Evolutionary conservation across 169 alveolate genomes (phyloP).

Genomic region (Plasmodium falciparum): DNA sequence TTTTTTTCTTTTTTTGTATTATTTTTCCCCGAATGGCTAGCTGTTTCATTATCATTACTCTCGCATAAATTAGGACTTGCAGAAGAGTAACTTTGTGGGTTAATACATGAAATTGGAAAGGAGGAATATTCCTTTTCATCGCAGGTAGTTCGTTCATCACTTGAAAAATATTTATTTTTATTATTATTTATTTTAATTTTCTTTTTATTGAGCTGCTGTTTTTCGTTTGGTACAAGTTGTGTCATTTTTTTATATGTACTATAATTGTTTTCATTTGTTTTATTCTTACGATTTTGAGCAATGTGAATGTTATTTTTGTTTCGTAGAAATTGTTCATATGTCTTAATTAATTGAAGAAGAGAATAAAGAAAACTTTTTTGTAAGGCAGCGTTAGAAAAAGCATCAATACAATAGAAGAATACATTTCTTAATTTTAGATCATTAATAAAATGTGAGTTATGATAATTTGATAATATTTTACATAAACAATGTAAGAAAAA

Average conservation of each 20-base stretch:
- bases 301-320: constrained; percentile 22
- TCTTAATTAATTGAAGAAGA: constrained; percentile 71
- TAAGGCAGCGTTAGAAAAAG: constrained; percentile 18
- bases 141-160: background rate
- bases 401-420: constrained; percentile 40
- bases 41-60: background rate
- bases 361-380: constrained; percentile 61
- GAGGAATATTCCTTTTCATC: background rate
- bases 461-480: constrained; percentile 63
- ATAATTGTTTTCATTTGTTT: background rate
- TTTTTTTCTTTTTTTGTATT: background rate
- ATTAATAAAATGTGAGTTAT: constrained; percentile 68
- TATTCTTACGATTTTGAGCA: background rate
- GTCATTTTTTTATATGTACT: background rate
- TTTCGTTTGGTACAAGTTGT: background rate
- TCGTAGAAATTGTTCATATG: constrained; percentile 49
- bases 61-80: background rate
- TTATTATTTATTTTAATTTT: background rate
- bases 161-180: background rate
- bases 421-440: constrained; percentile 65
- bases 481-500: constrained; percentile 60
- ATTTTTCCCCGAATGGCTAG: background rate
- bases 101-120: background rate
- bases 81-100: background rate
- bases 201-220: background rate